phyloP scores from a whole-genome alignment of 2,329 filamentous ascomycete genomes.

The Alternaria infectoria region DNA sequence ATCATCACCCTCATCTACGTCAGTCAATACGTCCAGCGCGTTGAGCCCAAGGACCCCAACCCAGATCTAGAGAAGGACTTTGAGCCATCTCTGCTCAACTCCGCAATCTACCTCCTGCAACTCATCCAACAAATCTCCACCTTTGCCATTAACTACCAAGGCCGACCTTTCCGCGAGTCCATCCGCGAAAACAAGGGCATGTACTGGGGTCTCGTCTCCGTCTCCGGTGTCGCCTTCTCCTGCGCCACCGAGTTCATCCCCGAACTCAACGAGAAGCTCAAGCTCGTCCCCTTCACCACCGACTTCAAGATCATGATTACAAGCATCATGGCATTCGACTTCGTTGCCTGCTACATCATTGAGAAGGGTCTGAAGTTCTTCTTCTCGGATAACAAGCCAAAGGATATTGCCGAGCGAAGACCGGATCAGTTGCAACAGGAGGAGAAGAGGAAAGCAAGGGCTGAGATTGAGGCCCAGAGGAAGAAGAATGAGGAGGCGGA shows the following conservation, averaged over 20 bases:
- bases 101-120: conserved; percentile 93
- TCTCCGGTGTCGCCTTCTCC: conserved; percentile 87
- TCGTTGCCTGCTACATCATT: conserved; percentile 82
- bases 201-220: conserved; percentile 94
- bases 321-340: conserved; percentile 84
- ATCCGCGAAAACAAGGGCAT: conserved; percentile 96
- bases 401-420: conserved; percentile 87
- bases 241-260: conserved; percentile 96
- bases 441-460: conserved; percentile 68
- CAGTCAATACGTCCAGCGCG: conserved; percentile 81
- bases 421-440: conserved; percentile 86
- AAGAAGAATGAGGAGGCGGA: conserved; percentile 43
- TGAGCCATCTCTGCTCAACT: conserved; percentile 90
- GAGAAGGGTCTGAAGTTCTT: conserved; percentile 83
- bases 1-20: conserved; percentile 95
- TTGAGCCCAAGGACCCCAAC: conserved; percentile 72
- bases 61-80: conserved; percentile 96
- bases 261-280: conserved; percentile 92
- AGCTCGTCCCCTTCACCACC: conserved; percentile 83
- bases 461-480: conserved; percentile 50
- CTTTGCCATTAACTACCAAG: conserved; percentile 99
- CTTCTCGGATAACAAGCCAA: conserved; percentile 91
- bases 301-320: conserved; percentile 93
- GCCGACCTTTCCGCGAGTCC: conserved; percentile 93
- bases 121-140: conserved; percentile 99